A percentile compares a stretch with the other conserved stretches of the same genome.
phyloP scores from a whole-genome alignment of 2,329 filamentous ascomycete species.

The Aspergillus quadricinctus region DNA sequence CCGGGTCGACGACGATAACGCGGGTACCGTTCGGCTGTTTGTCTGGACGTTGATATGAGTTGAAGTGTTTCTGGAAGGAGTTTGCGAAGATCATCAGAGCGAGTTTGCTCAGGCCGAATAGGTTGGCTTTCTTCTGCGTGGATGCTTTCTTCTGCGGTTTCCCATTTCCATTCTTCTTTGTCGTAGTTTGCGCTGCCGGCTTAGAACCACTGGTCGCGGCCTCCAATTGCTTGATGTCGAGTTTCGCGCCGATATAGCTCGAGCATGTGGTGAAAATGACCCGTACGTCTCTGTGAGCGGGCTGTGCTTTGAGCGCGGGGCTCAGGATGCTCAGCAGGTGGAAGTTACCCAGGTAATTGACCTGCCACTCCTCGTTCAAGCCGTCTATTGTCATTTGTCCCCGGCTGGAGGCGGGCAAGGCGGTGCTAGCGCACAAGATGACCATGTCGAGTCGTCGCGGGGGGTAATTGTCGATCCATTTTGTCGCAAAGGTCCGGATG shows the following conservation, averaged over 20 bases:
- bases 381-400: constrained; percentile 67
- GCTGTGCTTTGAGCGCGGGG: constrained; percentile 84
- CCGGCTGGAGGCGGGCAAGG: constrained; percentile 53
- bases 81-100: constrained; percentile 85
- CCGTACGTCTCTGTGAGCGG: constrained; percentile 87
- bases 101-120: constrained; percentile 65
- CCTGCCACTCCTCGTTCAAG: constrained; percentile 83
- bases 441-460: constrained; percentile 86
- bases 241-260: constrained; percentile 74
- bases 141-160: constrained; percentile 33
- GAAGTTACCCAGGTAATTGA: constrained; percentile 95
- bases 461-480: constrained; percentile 95
- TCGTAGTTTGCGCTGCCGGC: not conserved
- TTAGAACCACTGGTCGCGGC: not conserved
- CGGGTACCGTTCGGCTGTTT: constrained; percentile 74
- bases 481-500: constrained; percentile 87
- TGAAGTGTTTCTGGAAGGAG: constrained; percentile 88
- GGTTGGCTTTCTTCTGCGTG: constrained; percentile 12
- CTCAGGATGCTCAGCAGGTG: constrained; percentile 88
- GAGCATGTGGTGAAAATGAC: constrained; percentile 83
- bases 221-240: constrained; percentile 44
- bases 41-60: constrained; percentile 78
- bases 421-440: constrained; percentile 75
- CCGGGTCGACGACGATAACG: constrained; percentile 84
- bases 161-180: not conserved